phyloP scores from a whole-genome alignment of 2,329 filamentous ascomycete species.

The Trichoderma asperellum region DNA sequence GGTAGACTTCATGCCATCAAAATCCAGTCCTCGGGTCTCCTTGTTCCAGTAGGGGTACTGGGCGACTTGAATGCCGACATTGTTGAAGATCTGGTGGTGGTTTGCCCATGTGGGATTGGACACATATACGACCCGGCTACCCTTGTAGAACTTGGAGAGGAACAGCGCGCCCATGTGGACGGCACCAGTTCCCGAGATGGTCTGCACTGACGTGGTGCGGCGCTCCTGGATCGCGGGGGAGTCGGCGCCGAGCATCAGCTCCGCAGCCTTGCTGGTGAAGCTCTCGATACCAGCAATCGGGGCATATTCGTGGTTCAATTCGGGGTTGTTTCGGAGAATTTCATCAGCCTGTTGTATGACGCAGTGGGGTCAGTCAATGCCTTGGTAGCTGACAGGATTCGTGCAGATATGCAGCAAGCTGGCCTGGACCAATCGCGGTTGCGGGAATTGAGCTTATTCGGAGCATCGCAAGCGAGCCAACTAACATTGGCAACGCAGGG shows the following conservation, averaged over 20 bases:
- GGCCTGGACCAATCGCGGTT: constrained; percentile 14
- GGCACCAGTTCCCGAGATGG: constrained; percentile 95
- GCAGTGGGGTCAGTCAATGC: constrained; percentile 23
- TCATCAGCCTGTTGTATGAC: constrained; percentile 73
- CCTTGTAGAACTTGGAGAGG: constrained; percentile 86
- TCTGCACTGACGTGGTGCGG: constrained; percentile 81
- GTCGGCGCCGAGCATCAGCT: constrained; percentile 80
- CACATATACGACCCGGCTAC: constrained; percentile 79
- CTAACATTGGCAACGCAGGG: neutral
- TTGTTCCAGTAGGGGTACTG: constrained; percentile 94
- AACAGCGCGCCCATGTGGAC: constrained; percentile 93
- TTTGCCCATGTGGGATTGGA: constrained; percentile 98
- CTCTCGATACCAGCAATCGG: constrained; percentile 86
- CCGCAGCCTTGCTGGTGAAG: constrained; percentile 88
- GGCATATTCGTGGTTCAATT: constrained; percentile 96
- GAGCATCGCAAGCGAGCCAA: constrained; percentile 8
- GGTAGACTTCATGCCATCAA: constrained; percentile 79
- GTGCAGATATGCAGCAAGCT: neutral
- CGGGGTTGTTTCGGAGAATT: constrained; percentile 82
- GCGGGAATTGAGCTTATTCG: constrained; percentile 24
- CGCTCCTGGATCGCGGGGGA: constrained; percentile 84
- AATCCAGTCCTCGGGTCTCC: constrained; percentile 87
- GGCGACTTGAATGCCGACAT: constrained; percentile 77
- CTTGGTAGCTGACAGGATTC: neutral
- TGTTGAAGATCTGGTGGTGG: constrained; percentile 97